Base-by-base conservation (phyloP, 176 grass and related monocot genomes). In the Chloris gayana region DNA sequence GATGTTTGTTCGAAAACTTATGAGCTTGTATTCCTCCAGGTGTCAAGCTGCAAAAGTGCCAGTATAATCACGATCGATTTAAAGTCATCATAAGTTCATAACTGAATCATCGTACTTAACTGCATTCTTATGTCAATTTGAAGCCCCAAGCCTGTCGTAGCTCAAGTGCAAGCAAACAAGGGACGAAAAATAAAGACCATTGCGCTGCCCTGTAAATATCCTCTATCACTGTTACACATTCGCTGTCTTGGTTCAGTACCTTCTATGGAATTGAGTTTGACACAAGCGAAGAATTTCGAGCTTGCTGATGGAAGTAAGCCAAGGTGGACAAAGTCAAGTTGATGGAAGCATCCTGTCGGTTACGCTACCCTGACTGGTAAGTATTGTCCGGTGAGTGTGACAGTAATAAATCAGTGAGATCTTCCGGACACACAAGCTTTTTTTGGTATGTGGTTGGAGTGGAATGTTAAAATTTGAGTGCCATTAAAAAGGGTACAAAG, bases 121-220 rank as follows among this genome's bases (percentile, higher is more conserved):
- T 54, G 5, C 18, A 54, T 54, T 54, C 18, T 50, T 50, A 5
- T 6, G 17, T 18, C 5, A 54, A 54, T 21, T 54, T 19, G 9
- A 70, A 5, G 10, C 14, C 6, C 10, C 1, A 22, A 22, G 2
- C 9, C 3, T 19, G 7, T 5, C 1, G 31, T 35, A 2, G 22
- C 32, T 19, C 30, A 64, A 32, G 29, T 30, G 60, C 14, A 32
- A 32, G 13, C 14, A 15, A 64, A 30, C 14, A 15, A 17, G 26
- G 9, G 27, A n/a, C n/a, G 12, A 72, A 50, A 14, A 50, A 72
- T 21, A 72, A n/a, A 27, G 49, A 60, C 54, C 74, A 61, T 25
- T 21, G 14, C n/a, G 10, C 41, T 44, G 41, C 4, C 8, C 42
- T 30, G 69, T 32, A 75, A 83, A 84, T 84, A 84, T 84, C 63